These are phyloP conservation scores for Picea sitchensis DNA, from an alignment of 75 land plant genomes.

Conservation along the genomic window DNA sequence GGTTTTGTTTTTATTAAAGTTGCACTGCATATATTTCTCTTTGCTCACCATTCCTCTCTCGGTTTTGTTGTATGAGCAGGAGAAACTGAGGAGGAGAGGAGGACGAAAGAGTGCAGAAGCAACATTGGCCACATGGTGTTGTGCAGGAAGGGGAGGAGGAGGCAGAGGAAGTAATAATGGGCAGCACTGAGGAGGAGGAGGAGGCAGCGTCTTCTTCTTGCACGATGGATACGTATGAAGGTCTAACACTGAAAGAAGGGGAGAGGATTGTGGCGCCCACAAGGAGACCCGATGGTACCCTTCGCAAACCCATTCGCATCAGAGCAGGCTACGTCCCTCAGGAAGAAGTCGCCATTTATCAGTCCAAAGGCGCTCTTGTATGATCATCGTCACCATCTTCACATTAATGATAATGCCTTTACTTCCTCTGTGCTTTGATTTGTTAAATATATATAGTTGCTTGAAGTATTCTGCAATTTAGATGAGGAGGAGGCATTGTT, in stretches of 20 bases:
- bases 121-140: too few relatives aligned
- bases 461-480: constrained; percentile 5
- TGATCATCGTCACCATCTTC: neutral
- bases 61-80: too few relatives aligned
- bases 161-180: too few relatives aligned
- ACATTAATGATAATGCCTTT: neutral
- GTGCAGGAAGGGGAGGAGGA: too few relatives aligned
- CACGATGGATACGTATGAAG: neutral
- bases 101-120: too few relatives aligned
- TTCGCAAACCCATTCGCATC: constrained; percentile 87
- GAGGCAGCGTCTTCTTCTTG: too few relatives aligned
- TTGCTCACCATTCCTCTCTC: too few relatives aligned
- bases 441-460: neutral
- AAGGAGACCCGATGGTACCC: constrained; percentile 91
- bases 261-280: constrained; percentile 82
- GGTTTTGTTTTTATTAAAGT: too few relatives aligned
- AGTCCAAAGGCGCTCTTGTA: constrained; percentile 90
- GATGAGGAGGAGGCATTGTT: neutral
- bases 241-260: constrained; percentile 37
- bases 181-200: too few relatives aligned
- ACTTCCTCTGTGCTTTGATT: constrained; percentile 5
- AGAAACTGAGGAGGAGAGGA: too few relatives aligned
- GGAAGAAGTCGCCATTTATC: constrained; percentile 98
- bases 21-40: too few relatives aligned
- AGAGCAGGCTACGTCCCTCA: constrained; percentile 94